These are phyloP conservation scores for Lophiostoma macrostomum DNA, from an alignment of 495 filamentous ascomycete species.

Conservation along the genomic window DNA sequence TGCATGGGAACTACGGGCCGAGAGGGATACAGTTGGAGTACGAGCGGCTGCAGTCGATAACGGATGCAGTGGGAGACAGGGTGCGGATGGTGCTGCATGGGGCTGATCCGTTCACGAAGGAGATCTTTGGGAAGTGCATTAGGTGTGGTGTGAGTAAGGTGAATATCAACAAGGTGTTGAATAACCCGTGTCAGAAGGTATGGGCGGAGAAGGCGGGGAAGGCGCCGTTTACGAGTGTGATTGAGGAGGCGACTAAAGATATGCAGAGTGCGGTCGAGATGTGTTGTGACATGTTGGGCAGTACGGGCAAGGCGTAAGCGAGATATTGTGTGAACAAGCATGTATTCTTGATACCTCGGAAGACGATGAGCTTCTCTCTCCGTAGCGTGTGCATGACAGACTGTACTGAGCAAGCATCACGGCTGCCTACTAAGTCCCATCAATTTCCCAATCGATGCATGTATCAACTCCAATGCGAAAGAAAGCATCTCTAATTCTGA, in stretches of 20 bases:
- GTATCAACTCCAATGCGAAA: too few relatives aligned
- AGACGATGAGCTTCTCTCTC: too few relatives aligned
- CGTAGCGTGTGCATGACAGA: too few relatives aligned
- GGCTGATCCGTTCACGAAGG: slow-evolving; percentile 64
- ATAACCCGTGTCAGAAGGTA: slow-evolving; percentile 63
- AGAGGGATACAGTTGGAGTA: slow-evolving; percentile 73
- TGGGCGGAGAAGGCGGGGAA: slow-evolving; percentile 66
- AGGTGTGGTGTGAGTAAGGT: slow-evolving; percentile 68
- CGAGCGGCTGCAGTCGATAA: slow-evolving; percentile 65
- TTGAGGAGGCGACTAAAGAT: slow-evolving; percentile 66
- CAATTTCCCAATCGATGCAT: too few relatives aligned
- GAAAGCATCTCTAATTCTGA: too few relatives aligned
- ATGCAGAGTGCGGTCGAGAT: slow-evolving; percentile 76
- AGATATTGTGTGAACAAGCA: too few relatives aligned
- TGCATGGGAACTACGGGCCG: slow-evolving; percentile 79
- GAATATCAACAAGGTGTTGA: slow-evolving; percentile 83
- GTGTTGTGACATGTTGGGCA: slow-evolving; percentile 69
- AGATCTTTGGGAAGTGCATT: slow-evolving; percentile 65
- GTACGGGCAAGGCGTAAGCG: slow-evolving; percentile 56
- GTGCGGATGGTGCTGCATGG: slow-evolving; percentile 75
- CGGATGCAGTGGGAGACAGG: slow-evolving; percentile 56
- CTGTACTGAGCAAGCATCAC: too few relatives aligned
- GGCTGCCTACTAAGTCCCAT: too few relatives aligned
- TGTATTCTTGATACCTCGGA: too few relatives aligned
- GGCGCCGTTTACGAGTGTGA: slow-evolving; percentile 61